Conservation (phyloP, 768 basidiomycete genomes). For the Termitomyces sp. region DNA sequence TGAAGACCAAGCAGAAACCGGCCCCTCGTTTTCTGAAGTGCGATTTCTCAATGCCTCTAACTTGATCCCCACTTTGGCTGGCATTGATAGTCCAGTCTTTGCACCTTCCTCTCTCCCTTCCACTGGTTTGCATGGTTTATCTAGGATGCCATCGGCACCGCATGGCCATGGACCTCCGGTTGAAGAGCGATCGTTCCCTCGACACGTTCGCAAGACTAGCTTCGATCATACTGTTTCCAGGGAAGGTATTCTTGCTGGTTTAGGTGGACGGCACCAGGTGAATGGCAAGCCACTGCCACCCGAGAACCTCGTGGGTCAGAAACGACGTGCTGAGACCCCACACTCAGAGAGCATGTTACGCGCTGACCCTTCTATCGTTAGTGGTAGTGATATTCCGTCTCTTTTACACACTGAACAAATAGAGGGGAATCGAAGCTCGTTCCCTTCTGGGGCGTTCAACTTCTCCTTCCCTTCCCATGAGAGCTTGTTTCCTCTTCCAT, state of each 20-base stretch:
- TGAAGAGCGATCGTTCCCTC: slow-evolving; percentile 60
- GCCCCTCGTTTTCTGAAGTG: slow-evolving; percentile 26
- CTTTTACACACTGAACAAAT: slow-evolving; percentile 21
- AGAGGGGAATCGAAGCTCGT: slow-evolving; percentile 40
- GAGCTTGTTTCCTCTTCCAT: slow-evolving; percentile 48
- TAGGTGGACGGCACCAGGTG: slow-evolving; percentile 72
- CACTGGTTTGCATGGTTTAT: slow-evolving; percentile 56
- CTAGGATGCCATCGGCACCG: slow-evolving; percentile 34
- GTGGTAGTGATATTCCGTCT: slow-evolving; percentile 20
- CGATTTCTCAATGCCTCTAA: slow-evolving; percentile 22
- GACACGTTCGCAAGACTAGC: slow-evolving; percentile 88
- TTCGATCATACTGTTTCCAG: slow-evolving; percentile 88
- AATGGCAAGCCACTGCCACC: slow-evolving; percentile 69
- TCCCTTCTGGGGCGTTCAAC: slow-evolving; percentile 66
- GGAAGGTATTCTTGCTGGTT: slow-evolving; percentile 51
- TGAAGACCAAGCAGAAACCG: slow-evolving; percentile 34
- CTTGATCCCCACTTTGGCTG: slow-evolving; percentile 33
- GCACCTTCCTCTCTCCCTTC: slow-evolving; percentile 74
- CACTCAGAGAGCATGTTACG: slow-evolving; percentile 77
- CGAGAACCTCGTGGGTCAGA: slow-evolving; percentile 61
- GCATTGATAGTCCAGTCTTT: slow-evolving; percentile 42
- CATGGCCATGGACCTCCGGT: slow-evolving; percentile 25
- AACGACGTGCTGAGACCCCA: slow-evolving; percentile 77
- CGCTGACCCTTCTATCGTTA: slow-evolving; percentile 63
- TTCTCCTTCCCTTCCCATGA: slow-evolving; percentile 70